Base-by-base conservation (phyloP, 192 early-diverging fungal species). In the Gamsiella multidivaricata region DNA sequence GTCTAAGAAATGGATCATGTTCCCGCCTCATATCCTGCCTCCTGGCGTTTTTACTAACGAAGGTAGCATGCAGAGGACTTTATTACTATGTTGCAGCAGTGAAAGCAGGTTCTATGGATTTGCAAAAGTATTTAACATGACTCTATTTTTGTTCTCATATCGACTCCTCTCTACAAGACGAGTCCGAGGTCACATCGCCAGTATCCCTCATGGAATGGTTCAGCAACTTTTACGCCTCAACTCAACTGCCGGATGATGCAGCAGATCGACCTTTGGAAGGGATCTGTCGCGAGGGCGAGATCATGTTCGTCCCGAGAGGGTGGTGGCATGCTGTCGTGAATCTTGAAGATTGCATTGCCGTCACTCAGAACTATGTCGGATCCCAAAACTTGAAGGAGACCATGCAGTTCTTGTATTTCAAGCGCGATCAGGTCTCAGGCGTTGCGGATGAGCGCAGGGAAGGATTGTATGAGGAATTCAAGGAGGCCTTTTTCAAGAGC, bases 271-370 rank as follows among this genome's bases (percentile, higher is more conserved):
- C 89, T 10, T 54, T 87, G 32, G 90, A 92, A 61, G 84, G 87
- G 9, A 81, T 91, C 15, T 91, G 90, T 70, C 54, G 82, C 25
- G 86, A 84, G 17, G 91, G 91, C 17, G 91, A 93, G 56, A 62
- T 92, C 46, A 78, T 92, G 62, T 91, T 89, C 80, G 90, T 93
- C 3, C 91, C 91, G 1, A 62, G 82, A 33, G 88, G 88, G 22
- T 93, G 91, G 91, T 93, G 90, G 90, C 91, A 93, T 80, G 82
- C 80, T 32, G 91, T 93, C 49, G 84, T 93, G 56, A 93, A 93
- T 54, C 60, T 93, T 28, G 88, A 88, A 20, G 85, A 86, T 41
- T 81, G 82, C 42, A 90, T 93, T 45, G 91, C 90, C 11, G 59
- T 92, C 34, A 93, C 91, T 11, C 91, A 92, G 66, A 93, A 93